Evolutionary conservation across 2,329 filamentous ascomycete species (phyloP), one percentile per base, ranked within the genome.

Genomic region (Stagonosporopsis tanaceti): DNA sequence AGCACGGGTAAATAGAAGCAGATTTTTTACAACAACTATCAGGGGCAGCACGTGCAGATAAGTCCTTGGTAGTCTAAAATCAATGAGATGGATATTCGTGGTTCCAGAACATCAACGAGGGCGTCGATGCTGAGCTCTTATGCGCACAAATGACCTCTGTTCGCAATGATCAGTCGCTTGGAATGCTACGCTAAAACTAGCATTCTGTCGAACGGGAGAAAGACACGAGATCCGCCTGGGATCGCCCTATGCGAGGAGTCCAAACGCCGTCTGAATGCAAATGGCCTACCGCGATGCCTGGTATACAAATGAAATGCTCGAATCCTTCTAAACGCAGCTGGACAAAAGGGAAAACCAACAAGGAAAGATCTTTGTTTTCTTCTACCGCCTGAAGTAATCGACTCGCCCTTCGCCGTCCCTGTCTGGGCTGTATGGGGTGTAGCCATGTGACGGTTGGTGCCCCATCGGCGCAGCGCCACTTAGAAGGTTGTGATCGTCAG

Each of bases 381-480:
- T 6, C 28, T 55, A 66, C 44, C 54, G 9, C 0, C 38, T 28
- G 38, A 73, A 73, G 22, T 73, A 73, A 44, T 70, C 70, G 17
- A 59, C 53, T 35, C 53, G 50, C 12, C 57, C 50, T 14, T 65
- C 66, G 4, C 63, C 61, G 11, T 66, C 66, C 15, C 65, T 50
- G 17, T 70, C 66, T 5, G 68, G 66, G 37, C 62, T 71, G 55
- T 75, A 74, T 35, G 71, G 70, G 14, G 71, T 71, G 42, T 72
- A 72, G 12, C 41, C 56, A 25, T 34, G 17, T 0, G 50, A 42
- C 11, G 34, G 28, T 37, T 57, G 71, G 59, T 41, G 62, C 58
- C 73, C 74, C 73, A 76, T 76, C 0, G 74, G 74, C 47, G 73
- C 73, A n/a, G 73, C 74, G 7, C 61, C 53, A 11, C 56, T 42